Percentiles rank a stretch among this genome's conserved stretches.
These are phyloP conservation scores for Cystofilobasidium ferigula DNA, from an alignment of 768 basidiomycete species.

Conservation along the genomic window DNA sequence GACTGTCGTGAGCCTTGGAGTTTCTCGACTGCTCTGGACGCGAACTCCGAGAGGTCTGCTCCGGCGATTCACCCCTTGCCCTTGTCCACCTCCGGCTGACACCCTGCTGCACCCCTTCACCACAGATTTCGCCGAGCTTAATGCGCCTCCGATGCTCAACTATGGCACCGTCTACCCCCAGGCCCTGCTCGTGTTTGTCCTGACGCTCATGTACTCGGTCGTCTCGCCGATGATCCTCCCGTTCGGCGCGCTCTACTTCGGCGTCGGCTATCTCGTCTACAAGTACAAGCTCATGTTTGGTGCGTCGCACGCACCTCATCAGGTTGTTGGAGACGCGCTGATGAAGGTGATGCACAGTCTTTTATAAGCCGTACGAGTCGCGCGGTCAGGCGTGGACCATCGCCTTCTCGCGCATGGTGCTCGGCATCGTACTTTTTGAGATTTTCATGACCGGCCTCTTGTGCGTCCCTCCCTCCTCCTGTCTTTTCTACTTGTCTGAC, in stretches of 20 bases:
- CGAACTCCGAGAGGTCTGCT: constrained; percentile 75
- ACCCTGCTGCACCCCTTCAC: background rate
- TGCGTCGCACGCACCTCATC: constrained; percentile 40
- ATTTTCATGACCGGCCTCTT: constrained; percentile 97
- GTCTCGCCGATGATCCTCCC: constrained; percentile 89
- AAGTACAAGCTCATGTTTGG: constrained; percentile 96
- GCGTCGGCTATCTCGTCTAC: constrained; percentile 89
- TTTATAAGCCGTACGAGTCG: constrained; percentile 96
- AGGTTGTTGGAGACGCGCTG: background rate
- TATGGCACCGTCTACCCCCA: constrained; percentile 95
- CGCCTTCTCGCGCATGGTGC: constrained; percentile 80
- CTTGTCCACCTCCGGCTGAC: constrained; percentile 4
- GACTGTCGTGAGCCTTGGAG: constrained; percentile 64
- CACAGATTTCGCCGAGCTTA: constrained; percentile 85
- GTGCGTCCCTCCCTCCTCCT: too few relatives aligned
- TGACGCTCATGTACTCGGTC: constrained; percentile 89
- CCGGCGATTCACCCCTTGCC: background rate
- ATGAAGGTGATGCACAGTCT: constrained; percentile 49
- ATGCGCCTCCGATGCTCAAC: constrained; percentile 96
- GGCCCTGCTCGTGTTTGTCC: constrained; percentile 87
- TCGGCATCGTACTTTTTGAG: constrained; percentile 77
- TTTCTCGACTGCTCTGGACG: constrained; percentile 65
- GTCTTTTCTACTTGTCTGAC: too few relatives aligned
- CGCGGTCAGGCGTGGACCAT: constrained; percentile 97
- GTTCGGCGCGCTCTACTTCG: constrained; percentile 93